These are phyloP conservation scores for Ogataea populi-albae DNA, from an alignment of 805 yeast genomes.

Conservation along the genomic window DNA sequence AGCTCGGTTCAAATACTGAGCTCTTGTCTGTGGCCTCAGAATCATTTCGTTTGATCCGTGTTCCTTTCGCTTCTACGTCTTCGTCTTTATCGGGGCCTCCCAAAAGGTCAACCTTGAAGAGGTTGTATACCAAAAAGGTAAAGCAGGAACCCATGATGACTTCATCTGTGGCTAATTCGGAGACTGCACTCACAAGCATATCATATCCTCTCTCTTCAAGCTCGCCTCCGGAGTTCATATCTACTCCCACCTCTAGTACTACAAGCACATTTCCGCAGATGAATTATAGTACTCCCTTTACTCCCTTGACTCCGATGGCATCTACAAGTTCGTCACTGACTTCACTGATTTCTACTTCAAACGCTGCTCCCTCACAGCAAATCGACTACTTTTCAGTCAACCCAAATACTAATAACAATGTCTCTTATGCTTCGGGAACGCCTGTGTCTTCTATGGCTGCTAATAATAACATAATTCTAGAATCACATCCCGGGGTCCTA, in stretches of 20 bases:
- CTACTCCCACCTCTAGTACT: slow-evolving; percentile 10
- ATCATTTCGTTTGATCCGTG: slow-evolving; percentile 2
- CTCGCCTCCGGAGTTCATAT: slow-evolving; percentile 10
- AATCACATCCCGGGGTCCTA: neutral
- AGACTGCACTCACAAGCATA: neutral
- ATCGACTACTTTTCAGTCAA: slow-evolving; percentile 3
- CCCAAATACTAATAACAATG: neutral
- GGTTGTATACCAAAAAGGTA: slow-evolving; percentile 16
- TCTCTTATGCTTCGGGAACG: neutral
- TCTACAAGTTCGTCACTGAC: slow-evolving; percentile 24
- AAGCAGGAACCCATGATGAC: slow-evolving; percentile 10
- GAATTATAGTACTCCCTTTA: slow-evolving; percentile 8
- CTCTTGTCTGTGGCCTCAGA: slow-evolving; percentile 1
- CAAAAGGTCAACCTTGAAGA: slow-evolving; percentile 13
- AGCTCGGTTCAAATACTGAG: neutral
- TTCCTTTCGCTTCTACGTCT: slow-evolving; percentile 7
- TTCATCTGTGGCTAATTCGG: neutral
- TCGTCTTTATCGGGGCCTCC: slow-evolving; percentile 6
- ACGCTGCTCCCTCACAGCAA: slow-evolving; percentile 1
- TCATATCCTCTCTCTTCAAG: slow-evolving; percentile 4
- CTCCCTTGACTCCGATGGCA: slow-evolving; percentile 25
- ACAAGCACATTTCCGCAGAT: slow-evolving; percentile 1
- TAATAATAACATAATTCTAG: neutral
- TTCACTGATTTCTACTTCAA: slow-evolving; percentile 16
- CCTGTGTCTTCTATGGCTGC: slow-evolving; percentile 1